A percentile compares a stretch with the other conserved stretches of the same genome.
Evolutionary conservation across 768 basidiomycete species (phyloP).

Genomic region (Pleurotus pulmonarius): DNA sequence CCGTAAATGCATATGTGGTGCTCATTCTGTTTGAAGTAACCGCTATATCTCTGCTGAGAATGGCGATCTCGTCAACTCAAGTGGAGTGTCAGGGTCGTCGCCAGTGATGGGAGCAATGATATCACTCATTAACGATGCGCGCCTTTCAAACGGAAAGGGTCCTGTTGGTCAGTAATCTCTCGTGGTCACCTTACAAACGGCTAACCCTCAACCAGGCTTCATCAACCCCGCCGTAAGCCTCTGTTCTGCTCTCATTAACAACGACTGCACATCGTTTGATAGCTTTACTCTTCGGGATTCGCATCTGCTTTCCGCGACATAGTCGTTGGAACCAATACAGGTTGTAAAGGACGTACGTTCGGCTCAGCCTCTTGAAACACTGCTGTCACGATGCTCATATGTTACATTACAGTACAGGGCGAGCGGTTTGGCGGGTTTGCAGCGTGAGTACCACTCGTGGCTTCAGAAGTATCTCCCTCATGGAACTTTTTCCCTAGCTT

Average conservation of each 20-base stretch:
- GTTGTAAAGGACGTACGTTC: constrained; percentile 37
- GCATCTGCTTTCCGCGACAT: constrained; percentile 37
- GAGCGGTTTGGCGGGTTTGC: constrained; percentile 26
- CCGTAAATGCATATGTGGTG: constrained; percentile 10
- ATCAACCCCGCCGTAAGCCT: constrained; percentile 38
- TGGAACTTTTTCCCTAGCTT: constrained; percentile 16
- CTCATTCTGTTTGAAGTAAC: constrained; percentile 7
- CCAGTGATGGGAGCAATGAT: constrained; percentile 33
- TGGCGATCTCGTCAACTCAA: constrained; percentile 20
- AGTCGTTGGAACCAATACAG: constrained; percentile 37
- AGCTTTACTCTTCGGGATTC: constrained; percentile 29
- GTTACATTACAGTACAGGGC: constrained; percentile 23
- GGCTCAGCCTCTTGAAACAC: not conserved
- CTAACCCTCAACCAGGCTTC: constrained; percentile 23
- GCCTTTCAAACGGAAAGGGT: constrained; percentile 29
- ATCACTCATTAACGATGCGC: constrained; percentile 34
- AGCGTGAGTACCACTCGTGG: constrained; percentile 23
- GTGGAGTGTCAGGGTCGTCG: constrained; percentile 29
- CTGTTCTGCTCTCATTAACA: not conserved
- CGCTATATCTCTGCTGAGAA: constrained; percentile 17
- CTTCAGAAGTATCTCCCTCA: not conserved
- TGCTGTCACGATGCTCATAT: not conserved
- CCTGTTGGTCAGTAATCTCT: constrained; percentile 25
- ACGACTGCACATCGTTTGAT: not conserved
- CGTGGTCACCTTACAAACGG: constrained; percentile 14